Evolutionary conservation across 371 early-diverging fungal genomes (phyloP).

Genomic region (Syncephalastrum racemosum): DNA sequence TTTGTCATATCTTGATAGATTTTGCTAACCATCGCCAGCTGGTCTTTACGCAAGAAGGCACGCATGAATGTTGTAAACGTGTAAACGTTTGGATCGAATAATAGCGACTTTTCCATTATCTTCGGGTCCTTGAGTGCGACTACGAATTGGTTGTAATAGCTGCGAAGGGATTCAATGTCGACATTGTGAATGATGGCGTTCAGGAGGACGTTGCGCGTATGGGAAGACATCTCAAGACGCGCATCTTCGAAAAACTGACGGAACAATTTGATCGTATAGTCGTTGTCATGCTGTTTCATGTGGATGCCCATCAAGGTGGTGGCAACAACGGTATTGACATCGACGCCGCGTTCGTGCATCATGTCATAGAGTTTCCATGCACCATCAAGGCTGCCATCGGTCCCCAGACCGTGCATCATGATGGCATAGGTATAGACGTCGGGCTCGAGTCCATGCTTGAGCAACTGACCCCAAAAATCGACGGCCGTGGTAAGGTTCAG

Average conservation of each 20-base stretch:
- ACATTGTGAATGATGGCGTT: slow-evolving; percentile 38
- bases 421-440: slow-evolving; percentile 50
- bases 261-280: slow-evolving; percentile 34
- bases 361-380: slow-evolving; percentile 42
- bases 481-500: slow-evolving; percentile 43
- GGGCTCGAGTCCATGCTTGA: slow-evolving; percentile 39
- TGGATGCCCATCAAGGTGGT: slow-evolving; percentile 50
- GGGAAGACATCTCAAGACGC: slow-evolving; percentile 16
- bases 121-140: slow-evolving; percentile 7
- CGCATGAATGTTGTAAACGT: slow-evolving; percentile 52
- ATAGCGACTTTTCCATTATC: background rate
- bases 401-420: slow-evolving; percentile 42
- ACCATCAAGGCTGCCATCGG: slow-evolving; percentile 36
- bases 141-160: slow-evolving; percentile 35
- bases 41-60: slow-evolving; percentile 42
- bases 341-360: slow-evolving; percentile 30
- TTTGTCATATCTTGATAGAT: slow-evolving; percentile 44
- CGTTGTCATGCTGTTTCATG: slow-evolving; percentile 44
- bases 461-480: slow-evolving; percentile 35
- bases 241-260: slow-evolving; percentile 28
- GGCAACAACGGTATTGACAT: slow-evolving; percentile 31
- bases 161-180: slow-evolving; percentile 17
- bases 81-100: slow-evolving; percentile 20
- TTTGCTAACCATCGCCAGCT: slow-evolving; percentile 34
- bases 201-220: slow-evolving; percentile 40